A percentile compares a stretch with the other conserved stretches of the same genome.
Evolutionary conservation across 1,139 yeast species (phyloP).

Genomic region (Geotrichum carabidarum): DNA sequence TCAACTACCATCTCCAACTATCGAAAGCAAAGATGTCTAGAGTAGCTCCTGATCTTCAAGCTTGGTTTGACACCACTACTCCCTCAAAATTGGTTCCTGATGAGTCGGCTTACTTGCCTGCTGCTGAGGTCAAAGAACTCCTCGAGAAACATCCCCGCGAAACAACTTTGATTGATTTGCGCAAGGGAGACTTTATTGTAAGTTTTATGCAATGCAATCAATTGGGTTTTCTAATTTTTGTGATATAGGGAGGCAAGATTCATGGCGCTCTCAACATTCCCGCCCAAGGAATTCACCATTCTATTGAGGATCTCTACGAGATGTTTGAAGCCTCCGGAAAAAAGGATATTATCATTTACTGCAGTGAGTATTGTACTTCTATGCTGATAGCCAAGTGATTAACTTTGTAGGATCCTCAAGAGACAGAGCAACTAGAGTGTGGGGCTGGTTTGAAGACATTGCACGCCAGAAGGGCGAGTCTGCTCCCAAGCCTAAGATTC

Average conservation of each 20-base stretch:
- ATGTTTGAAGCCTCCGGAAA: conserved; percentile 26
- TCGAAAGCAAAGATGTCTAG: not conserved
- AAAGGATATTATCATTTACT: conserved; percentile 24
- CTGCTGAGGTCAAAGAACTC: conserved; percentile 22
- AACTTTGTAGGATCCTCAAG: conserved; percentile 21
- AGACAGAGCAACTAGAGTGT: conserved; percentile 27
- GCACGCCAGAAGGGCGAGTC: conserved; percentile 21
- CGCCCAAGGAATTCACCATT: conserved; percentile 27
- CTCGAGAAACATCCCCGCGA: conserved; percentile 19
- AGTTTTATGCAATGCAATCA: not conserved
- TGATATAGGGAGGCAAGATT: conserved; percentile 25
- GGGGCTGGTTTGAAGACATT: conserved; percentile 28
- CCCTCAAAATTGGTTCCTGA: conserved; percentile 20
- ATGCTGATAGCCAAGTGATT: not conserved
- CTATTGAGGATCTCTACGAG: conserved; percentile 25
- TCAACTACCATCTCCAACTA: no score
- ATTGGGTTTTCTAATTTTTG: not conserved
- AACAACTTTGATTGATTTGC: conserved; percentile 26
- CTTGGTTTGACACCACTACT: conserved; percentile 28
- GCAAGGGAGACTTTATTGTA: conserved; percentile 26
- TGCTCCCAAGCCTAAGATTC: conserved; percentile 22
- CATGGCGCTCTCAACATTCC: conserved; percentile 29
- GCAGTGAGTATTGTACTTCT: conserved; percentile 14
- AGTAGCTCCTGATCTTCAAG: conserved; percentile 21
- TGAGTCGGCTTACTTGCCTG: conserved; percentile 23